Base-by-base conservation (phyloP, 148 eudicot genomes). In the Rhododendron williamsianum region DNA sequence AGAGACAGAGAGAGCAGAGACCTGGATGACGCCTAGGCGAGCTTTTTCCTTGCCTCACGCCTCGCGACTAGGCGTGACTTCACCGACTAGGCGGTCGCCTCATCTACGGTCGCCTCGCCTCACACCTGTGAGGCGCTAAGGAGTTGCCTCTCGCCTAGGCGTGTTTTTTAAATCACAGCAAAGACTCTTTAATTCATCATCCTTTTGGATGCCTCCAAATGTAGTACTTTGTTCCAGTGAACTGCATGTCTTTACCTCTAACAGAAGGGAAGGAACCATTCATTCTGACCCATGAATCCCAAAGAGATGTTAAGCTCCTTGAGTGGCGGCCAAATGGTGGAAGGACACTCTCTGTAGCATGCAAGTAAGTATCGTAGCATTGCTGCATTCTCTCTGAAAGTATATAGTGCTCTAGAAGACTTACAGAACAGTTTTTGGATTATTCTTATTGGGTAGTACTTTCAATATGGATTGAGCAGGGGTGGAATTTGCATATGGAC, bases 301-400 rank as follows among this genome's bases (percentile, higher is more conserved):
- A 94, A 85, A 92, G 91, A 86, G 95, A 92, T 80, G 93, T 93
- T 86, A 95, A 93, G 84, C 91, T 91, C 88, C 90, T 95, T 82
- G 98, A 94, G 76, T 97, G 98, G 99, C 91, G 99, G 93, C 99
- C 99, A 77, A 95, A 97, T 91, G 94, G 97, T 33, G 99, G 99
- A 85, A 94, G 89, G 87, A 90, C 98, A 84, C 96, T 97, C 90
- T 91, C 97, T 69, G 98, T 95, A 79, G 96, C 98, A 60, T 95
- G 99, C 98, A 97, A 91, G 99, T 91, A 85, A 93, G 99, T 89
- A 77, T 87, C 81, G 54, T 30, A 49, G 74, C 35, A 56, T 79
- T 82, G 52, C 67, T 38, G 23, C 43, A 72, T 80, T 72, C 36
- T 78, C 77, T 41, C 54, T 67, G 19, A 78, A 33, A 30, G 13